Evolutionary conservation across 495 filamentous ascomycete genomes (phyloP), one percentile per base, ranked within the genome.

Genomic region (Aspergillus sparsus): DNA sequence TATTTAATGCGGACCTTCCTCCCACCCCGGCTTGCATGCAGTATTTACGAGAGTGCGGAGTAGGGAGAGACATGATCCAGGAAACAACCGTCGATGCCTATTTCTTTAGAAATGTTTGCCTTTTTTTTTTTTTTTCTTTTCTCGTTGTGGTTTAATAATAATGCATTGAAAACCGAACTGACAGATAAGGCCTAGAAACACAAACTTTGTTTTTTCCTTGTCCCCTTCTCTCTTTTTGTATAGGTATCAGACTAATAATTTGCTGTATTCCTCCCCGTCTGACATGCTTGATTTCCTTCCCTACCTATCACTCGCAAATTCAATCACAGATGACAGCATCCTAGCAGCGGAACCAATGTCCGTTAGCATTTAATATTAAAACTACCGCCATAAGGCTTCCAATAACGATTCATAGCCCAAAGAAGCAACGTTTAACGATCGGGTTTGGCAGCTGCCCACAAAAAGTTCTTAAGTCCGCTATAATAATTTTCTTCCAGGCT

Each of bases 401-500:
- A 62, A 62, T 56, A 49, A 53, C 35, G 34, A 52, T 41, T 53
- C 44, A 55, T 31, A 12, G 44, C 39, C 55, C 52, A 18, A 61
- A 58, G 54, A 63, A 63, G 58, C 64, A 63, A 66, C 60, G 54
- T 58, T 42, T 41, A 53, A 50, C 53, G 45, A 11, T 55, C 10
- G 51, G 50, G 44, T 47, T 21, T 47, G 44, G 44, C 36, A 50
- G 21, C 44, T 27, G 36, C 54, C 49, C 16, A 32, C 11, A 51
- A 33, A 51, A 51, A 12, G 34, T 33, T 12, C 53, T 33, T 39
- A 27, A 47, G 42, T 58, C 34, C 35, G 33, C 36, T 47, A 51
- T 16, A 46, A 35, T 21, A 15, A 18, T 21, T 21, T 21, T 13
- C 44, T 18, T 46, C n/a, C 44, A 15, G 21, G 39, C 39, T 42